Evolutionary conservation across 192 early-diverging fungal species (phyloP), one percentile per base, ranked within the genome.

Genomic region (Rhizoclosmatium globosum): DNA sequence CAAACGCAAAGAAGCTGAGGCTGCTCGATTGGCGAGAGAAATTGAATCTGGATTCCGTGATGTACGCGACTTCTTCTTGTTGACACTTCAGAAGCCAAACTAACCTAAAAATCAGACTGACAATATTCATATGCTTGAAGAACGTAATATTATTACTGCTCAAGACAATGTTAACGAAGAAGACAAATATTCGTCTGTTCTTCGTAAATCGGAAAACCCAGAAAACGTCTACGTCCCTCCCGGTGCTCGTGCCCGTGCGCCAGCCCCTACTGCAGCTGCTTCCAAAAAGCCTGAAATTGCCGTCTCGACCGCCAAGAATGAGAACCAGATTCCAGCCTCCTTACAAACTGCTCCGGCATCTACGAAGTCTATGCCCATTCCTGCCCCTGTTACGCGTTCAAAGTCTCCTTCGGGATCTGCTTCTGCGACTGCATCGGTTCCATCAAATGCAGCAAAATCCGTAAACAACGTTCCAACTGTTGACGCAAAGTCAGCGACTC

Each of bases 61-160:
- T 47, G 84, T 76, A 21, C 13, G 39, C 46, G 17, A 56, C 45
- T 38, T 31, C 11, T 17, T 41, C 23, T 64, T 9, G 21, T 11
- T 21, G 47, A 41, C 39, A 31, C 43, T 19, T 7, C 71, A 23
- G 31, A 31, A 31, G 31, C 31, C 31, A 31, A 31, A 31, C 31
- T 31, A 31, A 31, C 31, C 31, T 31, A 84, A 67, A 43, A 50
- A 23, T 77, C 13, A 92, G 91, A 83, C 85, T 23, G 82, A 83
- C 70, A 98, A 97, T 83, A 83, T 89, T 19, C 98, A 99, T 82
- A 82, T 98, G 78, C 90, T 93, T 3, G 97, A 99, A 71, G 97
- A 99, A 85, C 93, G 96, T 43, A 94, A 93, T 38, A 85, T 87
- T 42, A 78, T 84, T 21, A 73, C 81, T 13, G 90, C 89, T 58